Evolutionary conservation across 139 green algal species (phyloP).

Genomic region (Tetraselmis striata): DNA sequence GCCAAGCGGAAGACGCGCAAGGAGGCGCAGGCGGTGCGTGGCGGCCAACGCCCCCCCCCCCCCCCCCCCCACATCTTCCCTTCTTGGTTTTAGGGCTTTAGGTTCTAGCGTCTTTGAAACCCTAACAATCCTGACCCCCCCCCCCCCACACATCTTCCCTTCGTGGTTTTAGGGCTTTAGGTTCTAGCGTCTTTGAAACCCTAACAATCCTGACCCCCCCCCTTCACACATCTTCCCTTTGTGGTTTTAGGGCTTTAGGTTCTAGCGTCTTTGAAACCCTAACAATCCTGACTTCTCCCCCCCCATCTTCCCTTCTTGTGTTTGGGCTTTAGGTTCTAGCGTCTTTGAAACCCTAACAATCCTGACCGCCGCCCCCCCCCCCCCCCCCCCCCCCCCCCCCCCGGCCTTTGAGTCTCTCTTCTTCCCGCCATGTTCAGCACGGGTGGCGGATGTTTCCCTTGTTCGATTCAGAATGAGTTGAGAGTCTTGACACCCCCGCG

Average conservation of each 20-base stretch:
- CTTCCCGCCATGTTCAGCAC: no score
- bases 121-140: neutral
- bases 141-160: neutral
- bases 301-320: neutral
- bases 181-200: neutral
- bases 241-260: neutral
- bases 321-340: neutral
- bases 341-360: neutral
- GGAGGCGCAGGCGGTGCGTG: constrained; percentile 16
- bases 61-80: neutral
- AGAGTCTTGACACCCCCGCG: neutral
- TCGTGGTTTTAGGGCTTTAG: neutral
- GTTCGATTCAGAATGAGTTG: neutral
- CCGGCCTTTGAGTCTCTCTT: no score
- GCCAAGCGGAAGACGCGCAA: constrained; percentile 23
- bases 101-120: neutral
- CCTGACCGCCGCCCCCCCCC: neutral
- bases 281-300: neutral
- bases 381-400: no score
- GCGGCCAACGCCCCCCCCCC: neutral
- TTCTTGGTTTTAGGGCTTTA: neutral
- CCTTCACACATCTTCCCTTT: neutral
- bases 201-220: neutral
- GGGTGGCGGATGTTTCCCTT: no score
- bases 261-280: neutral